phyloP scores from a whole-genome alignment of 1,284 basidiomycete genomes.

The Mycosarcoma mackinlayi region DNA sequence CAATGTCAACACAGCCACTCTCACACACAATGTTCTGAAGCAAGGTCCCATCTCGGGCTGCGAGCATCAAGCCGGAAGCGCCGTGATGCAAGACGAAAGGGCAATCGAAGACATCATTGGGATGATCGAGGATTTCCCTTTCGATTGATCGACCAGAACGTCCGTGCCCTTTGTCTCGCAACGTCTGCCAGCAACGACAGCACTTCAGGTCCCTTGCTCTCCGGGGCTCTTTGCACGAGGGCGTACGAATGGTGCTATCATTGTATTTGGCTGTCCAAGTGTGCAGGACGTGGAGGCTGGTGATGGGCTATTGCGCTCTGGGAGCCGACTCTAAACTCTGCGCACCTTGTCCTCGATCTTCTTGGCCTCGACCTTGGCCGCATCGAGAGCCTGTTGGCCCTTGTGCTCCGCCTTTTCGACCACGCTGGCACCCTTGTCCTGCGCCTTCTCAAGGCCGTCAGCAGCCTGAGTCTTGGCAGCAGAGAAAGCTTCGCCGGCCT shows the following conservation, averaged over 20 bases:
- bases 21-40: slow-evolving; percentile 2
- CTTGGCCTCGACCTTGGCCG: slow-evolving; percentile 51
- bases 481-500: slow-evolving; percentile 61
- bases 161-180: not conserved
- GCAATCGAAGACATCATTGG: too few species aligned
- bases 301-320: not conserved
- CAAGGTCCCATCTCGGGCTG: slow-evolving; percentile 1
- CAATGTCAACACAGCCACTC: slow-evolving; percentile 34
- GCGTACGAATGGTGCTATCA: not conserved
- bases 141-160: too few species aligned
- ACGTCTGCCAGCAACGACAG: not conserved
- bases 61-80: too few species aligned
- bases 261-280: not conserved
- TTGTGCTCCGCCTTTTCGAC: slow-evolving; percentile 43
- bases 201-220: too few species aligned
- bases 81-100: not conserved
- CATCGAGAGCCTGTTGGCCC: slow-evolving; percentile 55
- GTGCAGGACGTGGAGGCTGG: not conserved
- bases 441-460: slow-evolving; percentile 44
- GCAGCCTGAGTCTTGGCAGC: slow-evolving; percentile 52
- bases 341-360: slow-evolving; percentile 62
- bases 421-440: slow-evolving; percentile 38
- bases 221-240: too few species aligned
- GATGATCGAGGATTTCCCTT: too few species aligned
- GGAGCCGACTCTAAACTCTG: slow-evolving; percentile 48